A percentile compares a stretch with the other conserved stretches of the same genome.
Conservation (phyloP, 2,329 filamentous ascomycete genomes). For the Seiridium cupressi region DNA sequence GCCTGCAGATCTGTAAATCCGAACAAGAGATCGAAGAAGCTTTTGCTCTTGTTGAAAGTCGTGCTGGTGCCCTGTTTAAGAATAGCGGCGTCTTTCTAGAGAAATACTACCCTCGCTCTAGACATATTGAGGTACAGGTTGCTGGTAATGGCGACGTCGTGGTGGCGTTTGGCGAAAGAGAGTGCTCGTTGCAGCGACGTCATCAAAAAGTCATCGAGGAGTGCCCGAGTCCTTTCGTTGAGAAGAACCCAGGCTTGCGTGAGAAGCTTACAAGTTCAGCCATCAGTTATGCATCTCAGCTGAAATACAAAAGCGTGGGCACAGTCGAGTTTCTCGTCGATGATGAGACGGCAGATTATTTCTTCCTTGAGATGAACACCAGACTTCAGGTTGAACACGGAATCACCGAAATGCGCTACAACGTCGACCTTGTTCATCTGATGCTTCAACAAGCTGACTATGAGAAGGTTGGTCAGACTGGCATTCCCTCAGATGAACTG, state of each 20-base stretch:
- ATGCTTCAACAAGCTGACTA: conserved; percentile 37
- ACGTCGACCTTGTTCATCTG: conserved; percentile 66
- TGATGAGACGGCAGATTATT: conserved; percentile 59
- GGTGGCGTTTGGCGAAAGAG: conserved; percentile 61
- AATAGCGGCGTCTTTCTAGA: conserved; percentile 63
- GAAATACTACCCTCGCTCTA: conserved; percentile 57
- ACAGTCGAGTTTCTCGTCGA: conserved; percentile 61
- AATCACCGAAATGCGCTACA: conserved; percentile 75
- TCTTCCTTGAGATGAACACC: conserved; percentile 53
- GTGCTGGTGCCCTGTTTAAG: conserved; percentile 58
- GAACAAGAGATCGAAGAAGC: conserved; percentile 50
- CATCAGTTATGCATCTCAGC: conserved; percentile 12
- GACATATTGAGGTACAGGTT: conserved; percentile 68
- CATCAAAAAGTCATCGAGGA: conserved; percentile 73
- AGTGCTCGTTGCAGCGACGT: conserved; percentile 65
- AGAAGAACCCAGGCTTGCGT: conserved; percentile 29
- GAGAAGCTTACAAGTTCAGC: conserved; percentile 19
- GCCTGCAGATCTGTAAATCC: conserved; percentile 52
- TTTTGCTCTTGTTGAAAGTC: conserved; percentile 52
- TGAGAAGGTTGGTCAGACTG: conserved; percentile 19
- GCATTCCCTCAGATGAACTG: conserved; percentile 15
- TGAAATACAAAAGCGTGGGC: conserved; percentile 30
- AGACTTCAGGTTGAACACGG: conserved; percentile 76
- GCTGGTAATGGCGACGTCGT: conserved; percentile 62
- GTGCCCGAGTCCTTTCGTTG: conserved; percentile 61